Conservation (phyloP, 2,329 filamentous ascomycete species). For the Sporothrix sp. region DNA sequence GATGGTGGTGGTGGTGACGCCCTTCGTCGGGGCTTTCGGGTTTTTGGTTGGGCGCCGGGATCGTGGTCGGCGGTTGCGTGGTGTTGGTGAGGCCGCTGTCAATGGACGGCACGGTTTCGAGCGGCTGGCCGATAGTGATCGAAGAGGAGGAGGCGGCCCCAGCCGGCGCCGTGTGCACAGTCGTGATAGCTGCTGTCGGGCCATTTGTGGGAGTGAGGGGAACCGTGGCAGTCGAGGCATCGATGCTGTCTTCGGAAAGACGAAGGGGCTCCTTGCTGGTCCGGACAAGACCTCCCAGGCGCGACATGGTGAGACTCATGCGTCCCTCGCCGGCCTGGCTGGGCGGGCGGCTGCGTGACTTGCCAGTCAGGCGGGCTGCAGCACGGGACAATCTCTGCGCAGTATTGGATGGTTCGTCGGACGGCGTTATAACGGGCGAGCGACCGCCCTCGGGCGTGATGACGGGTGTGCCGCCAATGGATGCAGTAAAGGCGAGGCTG, state of each 20-base stretch:
- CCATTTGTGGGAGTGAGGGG: neutral
- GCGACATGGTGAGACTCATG: conserved; percentile 47
- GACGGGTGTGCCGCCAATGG: conserved; percentile 28
- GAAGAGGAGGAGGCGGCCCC: neutral
- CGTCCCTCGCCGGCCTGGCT: conserved; percentile 51
- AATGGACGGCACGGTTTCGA: neutral
- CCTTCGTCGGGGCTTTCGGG: conserved; percentile 5
- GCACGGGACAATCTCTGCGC: conserved; percentile 47
- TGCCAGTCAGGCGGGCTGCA: conserved; percentile 42
- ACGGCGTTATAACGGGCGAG: conserved; percentile 24
- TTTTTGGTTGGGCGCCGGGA: neutral
- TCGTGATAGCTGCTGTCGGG: neutral
- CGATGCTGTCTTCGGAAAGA: conserved; percentile 20
- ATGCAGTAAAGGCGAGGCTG: conserved; percentile 41
- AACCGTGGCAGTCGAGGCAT: neutral
- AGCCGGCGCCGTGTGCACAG: neutral
- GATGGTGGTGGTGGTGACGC: conserved; percentile 16
- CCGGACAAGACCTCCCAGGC: conserved; percentile 43
- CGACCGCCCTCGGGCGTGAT: conserved; percentile 25
- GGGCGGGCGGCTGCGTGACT: conserved; percentile 41
- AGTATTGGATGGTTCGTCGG: conserved; percentile 42
- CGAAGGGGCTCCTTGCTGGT: conserved; percentile 40
- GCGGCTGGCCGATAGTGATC: neutral
- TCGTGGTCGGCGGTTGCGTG: neutral
- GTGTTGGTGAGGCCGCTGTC: neutral